Base-by-base conservation (phyloP, 2,329 filamentous ascomycete genomes). In the Sclerotinia glacialis region DNA sequence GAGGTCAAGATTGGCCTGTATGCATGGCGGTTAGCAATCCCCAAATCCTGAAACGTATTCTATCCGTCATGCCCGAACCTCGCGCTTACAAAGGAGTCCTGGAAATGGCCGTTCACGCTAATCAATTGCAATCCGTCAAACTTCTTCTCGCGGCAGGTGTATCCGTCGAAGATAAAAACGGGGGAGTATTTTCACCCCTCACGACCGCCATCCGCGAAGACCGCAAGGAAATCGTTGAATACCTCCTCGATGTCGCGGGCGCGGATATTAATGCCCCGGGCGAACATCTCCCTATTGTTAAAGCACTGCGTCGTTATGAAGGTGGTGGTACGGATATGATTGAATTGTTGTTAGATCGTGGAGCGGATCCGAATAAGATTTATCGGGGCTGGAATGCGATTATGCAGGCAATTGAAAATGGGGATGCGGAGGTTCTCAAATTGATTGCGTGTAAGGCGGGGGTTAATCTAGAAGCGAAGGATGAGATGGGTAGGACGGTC, bases 261-360 rank as follows among this genome's bases (percentile, higher is more conserved):
- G 88, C 87, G 0, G 86, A 90, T 72, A 82, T 86, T 54, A 90
- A 90, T 74, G 80, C 85, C 0, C 87, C 88, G 0, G 88, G 88
- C 26, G 88, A 91, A 79, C 88, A 91, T 76, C 78, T 91, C 14
- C 88, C 88, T 9, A 83, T 91, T 64, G 87, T 91, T 75, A 91
- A 90, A 76, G 86, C 88, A 2, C 81, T 91, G 54, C 83, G 88
- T 4, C 80, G 86, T 28, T 83, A 83, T 71, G 79, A 83, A 64
- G 80, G 81, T 11, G 79, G 81, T 44, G 83, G 89, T 70, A 82
- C 83, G 0, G 83, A 85, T 50, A 85, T 89, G 65, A 80, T 90
- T 42, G 83, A 87, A 75, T 80, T 88, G 77, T 80, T 91, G 7
- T 80, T 91, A 9, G 82, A 82, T 14, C 81, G 83, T 68, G 88